A percentile compares a stretch with the other conserved stretches of the same genome.
Evolutionary conservation across 2,329 filamentous ascomycete genomes (phyloP).

Genomic region (Sarocladiaceae sp.): DNA sequence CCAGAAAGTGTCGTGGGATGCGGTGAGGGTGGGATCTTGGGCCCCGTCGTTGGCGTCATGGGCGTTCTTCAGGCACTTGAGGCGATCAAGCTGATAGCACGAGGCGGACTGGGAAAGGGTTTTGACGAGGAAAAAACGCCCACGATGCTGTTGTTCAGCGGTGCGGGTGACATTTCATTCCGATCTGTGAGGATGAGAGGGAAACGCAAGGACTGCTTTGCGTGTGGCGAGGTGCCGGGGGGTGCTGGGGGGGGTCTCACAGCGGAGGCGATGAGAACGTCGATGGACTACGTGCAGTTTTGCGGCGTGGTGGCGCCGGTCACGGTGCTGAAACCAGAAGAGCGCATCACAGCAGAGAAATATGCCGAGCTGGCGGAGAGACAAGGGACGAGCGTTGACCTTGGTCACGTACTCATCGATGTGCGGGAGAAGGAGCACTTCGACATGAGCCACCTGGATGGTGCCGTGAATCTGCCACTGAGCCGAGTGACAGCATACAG

Average conservation of each 20-base stretch:
- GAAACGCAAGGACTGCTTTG: slow-evolving; percentile 64
- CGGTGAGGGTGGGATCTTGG: slow-evolving; percentile 86
- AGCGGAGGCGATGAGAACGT: slow-evolving; percentile 51
- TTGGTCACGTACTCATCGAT: slow-evolving; percentile 68
- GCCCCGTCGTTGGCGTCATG: slow-evolving; percentile 89
- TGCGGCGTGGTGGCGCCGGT: slow-evolving; percentile 60
- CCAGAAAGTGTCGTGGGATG: slow-evolving; percentile 77
- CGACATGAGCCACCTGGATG: slow-evolving; percentile 67
- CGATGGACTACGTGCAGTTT: slow-evolving; percentile 78
- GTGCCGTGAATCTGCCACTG: slow-evolving; percentile 64
- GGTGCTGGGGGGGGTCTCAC: slow-evolving; percentile 41
- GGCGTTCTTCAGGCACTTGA: slow-evolving; percentile 88
- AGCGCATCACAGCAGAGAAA: slow-evolving; percentile 60
- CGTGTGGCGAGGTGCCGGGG: slow-evolving; percentile 60
- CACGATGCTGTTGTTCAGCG: slow-evolving; percentile 35
- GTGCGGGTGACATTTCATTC: slow-evolving; percentile 45
- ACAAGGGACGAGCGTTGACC: slow-evolving; percentile 12
- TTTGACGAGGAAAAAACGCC: slow-evolving; percentile 18
- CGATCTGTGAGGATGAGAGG: slow-evolving; percentile 68
- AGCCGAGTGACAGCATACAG: slow-evolving; percentile 50
- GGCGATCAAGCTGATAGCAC: slow-evolving; percentile 72
- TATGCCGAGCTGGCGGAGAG: slow-evolving; percentile 37
- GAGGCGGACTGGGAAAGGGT: slow-evolving; percentile 21
- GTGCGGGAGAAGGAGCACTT: slow-evolving; percentile 82
- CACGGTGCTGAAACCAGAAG: slow-evolving; percentile 50